A percentile compares a stretch with the other conserved stretches of the same genome.
Conservation (phyloP, 108 stramenopile genomes). For the Thalassiosira profunda region DNA sequence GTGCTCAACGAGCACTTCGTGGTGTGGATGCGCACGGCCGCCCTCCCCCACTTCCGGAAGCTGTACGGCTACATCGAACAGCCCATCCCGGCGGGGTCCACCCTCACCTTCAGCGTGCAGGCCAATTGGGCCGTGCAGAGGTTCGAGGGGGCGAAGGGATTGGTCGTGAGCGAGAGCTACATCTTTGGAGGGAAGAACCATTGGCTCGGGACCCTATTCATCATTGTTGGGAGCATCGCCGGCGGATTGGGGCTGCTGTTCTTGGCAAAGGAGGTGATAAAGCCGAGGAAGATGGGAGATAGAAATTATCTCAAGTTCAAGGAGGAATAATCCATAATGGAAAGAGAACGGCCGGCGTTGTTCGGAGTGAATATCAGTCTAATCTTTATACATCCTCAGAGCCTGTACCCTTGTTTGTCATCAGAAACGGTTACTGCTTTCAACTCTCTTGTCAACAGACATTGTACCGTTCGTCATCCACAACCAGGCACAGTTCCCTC, state of each 20-base stretch:
- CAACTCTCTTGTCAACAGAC: no score
- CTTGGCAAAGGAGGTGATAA: constrained; percentile 76
- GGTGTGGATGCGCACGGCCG: constrained; percentile 99
- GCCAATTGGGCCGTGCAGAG: constrained; percentile 91
- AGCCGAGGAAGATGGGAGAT: constrained; percentile 91
- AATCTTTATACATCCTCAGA: no score
- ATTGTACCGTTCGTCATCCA: no score
- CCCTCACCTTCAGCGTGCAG: constrained; percentile 75
- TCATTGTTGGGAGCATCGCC: constrained; percentile 84
- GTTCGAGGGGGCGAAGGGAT: constrained; percentile 85
- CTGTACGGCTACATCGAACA: constrained; percentile 95
- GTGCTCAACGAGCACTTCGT: constrained; percentile 98
- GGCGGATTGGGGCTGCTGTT: constrained; percentile 82
- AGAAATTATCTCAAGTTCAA: constrained; percentile 91
- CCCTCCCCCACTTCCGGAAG: constrained; percentile 95
- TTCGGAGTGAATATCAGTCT: no score
- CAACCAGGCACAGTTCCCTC: no score
- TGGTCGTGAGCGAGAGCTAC: constrained; percentile 86
- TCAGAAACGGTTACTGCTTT: no score
- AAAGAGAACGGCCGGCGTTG: no score
- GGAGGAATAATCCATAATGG: no score
- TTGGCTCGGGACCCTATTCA: constrained; percentile 85
- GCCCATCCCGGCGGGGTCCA: constrained; percentile 75
- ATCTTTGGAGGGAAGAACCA: constrained; percentile 94
- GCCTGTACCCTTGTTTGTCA: no score